A percentile compares a stretch with the other conserved stretches of the same genome.
These are phyloP conservation scores for Chenopodium berlandieri DNA, from an alignment of 148 eudicot species.

Conservation along the genomic window DNA sequence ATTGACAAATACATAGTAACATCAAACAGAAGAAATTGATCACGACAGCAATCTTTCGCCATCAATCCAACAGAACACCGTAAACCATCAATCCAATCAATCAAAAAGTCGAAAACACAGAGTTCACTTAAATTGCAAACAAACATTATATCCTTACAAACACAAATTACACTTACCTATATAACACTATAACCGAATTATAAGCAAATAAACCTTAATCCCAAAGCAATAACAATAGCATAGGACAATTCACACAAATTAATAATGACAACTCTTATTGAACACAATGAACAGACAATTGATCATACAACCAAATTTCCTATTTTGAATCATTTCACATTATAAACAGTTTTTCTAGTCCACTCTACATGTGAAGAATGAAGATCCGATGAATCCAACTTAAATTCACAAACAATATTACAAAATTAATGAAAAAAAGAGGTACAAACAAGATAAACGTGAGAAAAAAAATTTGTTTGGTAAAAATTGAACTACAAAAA, in stretches of 20 bases:
- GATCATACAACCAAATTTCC: background rate
- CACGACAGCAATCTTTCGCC: background rate
- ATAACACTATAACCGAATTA: background rate
- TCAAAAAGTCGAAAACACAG: background rate
- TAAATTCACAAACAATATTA: background rate
- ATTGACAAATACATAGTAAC: background rate
- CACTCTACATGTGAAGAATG: background rate
- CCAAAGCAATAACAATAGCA: background rate
- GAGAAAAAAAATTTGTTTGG: background rate
- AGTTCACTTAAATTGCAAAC: background rate
- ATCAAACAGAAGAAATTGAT: background rate
- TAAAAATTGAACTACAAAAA: background rate
- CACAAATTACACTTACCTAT: background rate
- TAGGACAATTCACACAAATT: background rate
- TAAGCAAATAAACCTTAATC: no score
- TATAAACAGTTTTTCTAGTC: background rate
- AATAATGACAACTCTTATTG: background rate
- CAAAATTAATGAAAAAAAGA: background rate
- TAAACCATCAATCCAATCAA: background rate
- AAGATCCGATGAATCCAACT: slow-evolving; percentile 3
- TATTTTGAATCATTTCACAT: background rate
- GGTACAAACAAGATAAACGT: slow-evolving; percentile 15
- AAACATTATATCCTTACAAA: background rate
- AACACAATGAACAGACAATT: background rate
- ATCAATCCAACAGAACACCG: background rate